Base-by-base conservation (phyloP, 2,329 filamentous ascomycete genomes). In the Podosphaera xanthii region DNA sequence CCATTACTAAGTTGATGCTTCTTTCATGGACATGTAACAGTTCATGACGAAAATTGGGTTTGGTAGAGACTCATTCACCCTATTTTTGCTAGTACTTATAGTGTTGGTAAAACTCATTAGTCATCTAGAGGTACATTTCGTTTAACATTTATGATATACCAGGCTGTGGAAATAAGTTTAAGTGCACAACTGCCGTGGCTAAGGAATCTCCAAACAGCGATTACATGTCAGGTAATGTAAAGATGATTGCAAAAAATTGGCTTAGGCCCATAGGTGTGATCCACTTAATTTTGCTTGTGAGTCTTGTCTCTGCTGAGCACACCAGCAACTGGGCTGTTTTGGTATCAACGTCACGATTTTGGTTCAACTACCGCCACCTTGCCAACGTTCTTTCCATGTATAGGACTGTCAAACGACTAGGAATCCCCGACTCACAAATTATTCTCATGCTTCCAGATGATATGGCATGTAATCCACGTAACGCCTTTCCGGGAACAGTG, bases 401-500 rank as follows among this genome's bases (percentile, higher is more conserved):
- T 74, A 87, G 92, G 60, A 98, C 92, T 60, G 92, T 98, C 63
- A 98, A 98, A 75, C 87, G 92, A 10, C 82, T 98, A 44, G 92
- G 92, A 55, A 98, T 98, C 61, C 92, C 92, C 42, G 92, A 98
- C 72, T 95, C 88, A 58, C 92, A 98, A 71, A 98, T 98, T 73
- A 97, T 98, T 70, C 85, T 98, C 65, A 97, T 98, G 90, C 81
- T 98, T n/a, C 92, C 92, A 31, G 92, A 98, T 71, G 92, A 98
- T 74, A 97, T 98, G 88, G 92, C 92, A 46, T 98, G 92, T 77
- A 98, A 98, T 73, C 92, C 92, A 38, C 88, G 92, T 67, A 98
- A 98, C 71, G 89, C 90, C 57, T 98, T 98, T 71, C 90, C 92
- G 0, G 92, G 92, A 58, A 96, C 90, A 58, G 92, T 98, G 36